Percentiles rank a stretch among this genome's conserved stretches.
Conservation (phyloP, 2,329 filamentous ascomycete genomes). For the Colletotrichum euphorbiae region DNA sequence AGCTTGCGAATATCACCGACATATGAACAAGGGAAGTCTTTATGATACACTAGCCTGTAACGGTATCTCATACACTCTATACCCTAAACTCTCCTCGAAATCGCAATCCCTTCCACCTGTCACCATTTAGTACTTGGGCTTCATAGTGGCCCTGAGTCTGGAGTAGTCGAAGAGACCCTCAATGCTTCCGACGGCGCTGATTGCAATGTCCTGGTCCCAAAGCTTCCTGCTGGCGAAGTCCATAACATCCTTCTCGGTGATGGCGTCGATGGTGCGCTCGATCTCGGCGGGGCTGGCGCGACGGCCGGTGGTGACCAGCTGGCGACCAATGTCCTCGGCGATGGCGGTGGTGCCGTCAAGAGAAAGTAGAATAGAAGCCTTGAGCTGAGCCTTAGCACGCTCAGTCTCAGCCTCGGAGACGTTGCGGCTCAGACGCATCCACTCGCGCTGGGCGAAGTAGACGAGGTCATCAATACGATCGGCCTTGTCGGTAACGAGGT, state of each 20-base stretch:
- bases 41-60: constrained; percentile 67
- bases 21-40: constrained; percentile 48
- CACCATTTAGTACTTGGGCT: constrained; percentile 73
- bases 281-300: constrained; percentile 93
- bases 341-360: constrained; percentile 97
- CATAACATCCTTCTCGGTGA: constrained; percentile 97
- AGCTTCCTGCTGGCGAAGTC: constrained; percentile 93
- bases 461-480: constrained; percentile 93
- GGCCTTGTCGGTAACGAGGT: constrained; percentile 92
- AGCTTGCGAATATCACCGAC: constrained; percentile 35
- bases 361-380: constrained; percentile 96
- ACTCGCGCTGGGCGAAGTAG: constrained; percentile 98
- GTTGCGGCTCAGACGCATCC: constrained; percentile 91
- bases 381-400: constrained; percentile 98
- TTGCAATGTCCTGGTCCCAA: constrained; percentile 96
- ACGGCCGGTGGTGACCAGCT: constrained; percentile 97
- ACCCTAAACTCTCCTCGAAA: constrained; percentile 54
- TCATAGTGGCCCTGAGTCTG: constrained; percentile 86
- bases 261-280: constrained; percentile 87
- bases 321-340: constrained; percentile 97
- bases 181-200: constrained; percentile 92
- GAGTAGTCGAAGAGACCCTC: constrained; percentile 87
- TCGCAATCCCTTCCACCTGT: constrained; percentile 23
- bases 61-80: constrained; percentile 69
- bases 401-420: constrained; percentile 93